Percentiles rank a stretch among this genome's conserved stretches.
phyloP scores from a whole-genome alignment of 257 asterid genomes.

The Verbascum thapsus region DNA sequence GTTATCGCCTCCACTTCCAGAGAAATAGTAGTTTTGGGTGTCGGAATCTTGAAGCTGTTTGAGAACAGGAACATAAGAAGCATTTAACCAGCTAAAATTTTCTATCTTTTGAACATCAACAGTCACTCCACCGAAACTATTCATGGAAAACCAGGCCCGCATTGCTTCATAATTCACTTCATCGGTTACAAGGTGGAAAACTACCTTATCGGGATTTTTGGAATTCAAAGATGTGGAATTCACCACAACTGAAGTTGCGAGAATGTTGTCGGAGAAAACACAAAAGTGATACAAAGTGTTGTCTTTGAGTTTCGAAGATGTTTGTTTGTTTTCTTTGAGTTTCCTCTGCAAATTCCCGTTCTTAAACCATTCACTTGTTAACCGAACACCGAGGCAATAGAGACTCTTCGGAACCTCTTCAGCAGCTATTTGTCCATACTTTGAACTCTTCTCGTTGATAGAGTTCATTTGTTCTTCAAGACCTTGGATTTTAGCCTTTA shows the following conservation, averaged over 20 bases:
- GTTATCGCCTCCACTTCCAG: slow-evolving; percentile 50
- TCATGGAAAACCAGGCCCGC: slow-evolving; percentile 70
- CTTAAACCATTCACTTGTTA: slow-evolving; percentile 62
- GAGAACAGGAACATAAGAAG: slow-evolving; percentile 69
- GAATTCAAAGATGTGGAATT: slow-evolving; percentile 60
- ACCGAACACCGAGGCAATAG: slow-evolving; percentile 59
- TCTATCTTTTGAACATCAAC: slow-evolving; percentile 61
- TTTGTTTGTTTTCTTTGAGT: slow-evolving; percentile 37
- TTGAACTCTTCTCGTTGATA: slow-evolving; percentile 49
- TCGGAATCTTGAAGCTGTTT: slow-evolving; percentile 68
- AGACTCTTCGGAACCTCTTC: slow-evolving; percentile 71
- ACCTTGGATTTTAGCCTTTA: slow-evolving; percentile 60
- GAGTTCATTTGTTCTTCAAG: slow-evolving; percentile 58
- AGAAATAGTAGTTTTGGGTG: slow-evolving; percentile 70
- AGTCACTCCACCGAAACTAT: slow-evolving; percentile 48
- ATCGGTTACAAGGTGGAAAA: slow-evolving; percentile 66
- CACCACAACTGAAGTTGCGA: slow-evolving; percentile 67
- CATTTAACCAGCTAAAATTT: slow-evolving; percentile 60
- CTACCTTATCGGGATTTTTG: slow-evolving; percentile 41
- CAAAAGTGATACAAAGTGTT: slow-evolving; percentile 59
- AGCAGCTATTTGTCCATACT: slow-evolving; percentile 65
- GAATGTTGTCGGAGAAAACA: slow-evolving; percentile 65
- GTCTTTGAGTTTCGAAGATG: slow-evolving; percentile 47
- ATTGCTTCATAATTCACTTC: slow-evolving; percentile 66
- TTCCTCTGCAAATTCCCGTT: slow-evolving; percentile 41